These are phyloP conservation scores for Monosporascus sp. DNA, from an alignment of 2,329 filamentous ascomycete species.

Conservation along the genomic window DNA sequence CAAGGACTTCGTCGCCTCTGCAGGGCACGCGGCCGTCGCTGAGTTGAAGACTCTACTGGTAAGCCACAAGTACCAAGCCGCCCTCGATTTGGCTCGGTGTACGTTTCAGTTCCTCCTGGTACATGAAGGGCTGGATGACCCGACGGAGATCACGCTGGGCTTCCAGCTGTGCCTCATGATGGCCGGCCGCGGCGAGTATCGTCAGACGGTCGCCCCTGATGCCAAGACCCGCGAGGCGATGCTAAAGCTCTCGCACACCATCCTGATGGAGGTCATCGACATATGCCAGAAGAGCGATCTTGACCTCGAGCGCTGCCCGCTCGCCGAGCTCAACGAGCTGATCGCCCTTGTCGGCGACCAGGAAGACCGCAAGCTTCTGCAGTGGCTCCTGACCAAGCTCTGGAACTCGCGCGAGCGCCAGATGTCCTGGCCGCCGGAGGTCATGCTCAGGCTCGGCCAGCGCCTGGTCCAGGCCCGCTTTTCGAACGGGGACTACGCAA, in stretches of 20 bases:
- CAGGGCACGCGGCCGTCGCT: not conserved
- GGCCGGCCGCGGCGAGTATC: not conserved
- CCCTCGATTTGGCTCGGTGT: not conserved
- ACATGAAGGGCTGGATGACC: not conserved
- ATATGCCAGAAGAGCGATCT: not conserved
- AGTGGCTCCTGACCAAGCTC: not conserved
- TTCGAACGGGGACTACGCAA: not conserved
- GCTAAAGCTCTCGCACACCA: not conserved
- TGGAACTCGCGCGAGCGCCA: not conserved
- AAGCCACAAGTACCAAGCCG: not conserved
- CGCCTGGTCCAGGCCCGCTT: not conserved
- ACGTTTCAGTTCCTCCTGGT: not conserved
- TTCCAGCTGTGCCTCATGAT: slow-evolving; percentile 1
- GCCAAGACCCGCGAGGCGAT: not conserved
- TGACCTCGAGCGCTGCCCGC: not conserved
- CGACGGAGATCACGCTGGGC: not conserved
- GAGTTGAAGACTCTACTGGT: not conserved
- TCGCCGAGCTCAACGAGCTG: not conserved
- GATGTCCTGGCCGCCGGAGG: not conserved
- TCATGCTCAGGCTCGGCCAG: not conserved
- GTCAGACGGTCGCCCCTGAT: not conserved
- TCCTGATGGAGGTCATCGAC: not conserved
- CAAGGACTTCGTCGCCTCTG: not conserved
- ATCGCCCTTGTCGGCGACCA: not conserved
- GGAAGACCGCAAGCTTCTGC: not conserved